A percentile compares a stretch with the other conserved stretches of the same genome.
phyloP scores from a whole-genome alignment of 2,329 filamentous ascomycete genomes.

The Didymella keratinophila region DNA sequence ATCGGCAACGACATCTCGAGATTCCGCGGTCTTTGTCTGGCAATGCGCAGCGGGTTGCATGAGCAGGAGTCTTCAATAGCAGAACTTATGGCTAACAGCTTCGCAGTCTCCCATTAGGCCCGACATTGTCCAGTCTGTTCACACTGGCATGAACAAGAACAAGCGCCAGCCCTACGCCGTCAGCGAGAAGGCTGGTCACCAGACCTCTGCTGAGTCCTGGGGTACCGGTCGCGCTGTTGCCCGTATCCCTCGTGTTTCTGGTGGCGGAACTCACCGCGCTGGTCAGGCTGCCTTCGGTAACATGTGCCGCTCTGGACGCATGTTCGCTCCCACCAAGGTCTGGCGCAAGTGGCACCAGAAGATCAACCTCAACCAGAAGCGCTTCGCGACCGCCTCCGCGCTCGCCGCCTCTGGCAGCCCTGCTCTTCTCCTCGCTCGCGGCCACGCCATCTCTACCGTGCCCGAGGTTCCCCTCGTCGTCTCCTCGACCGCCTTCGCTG shows the following conservation, averaged over 20 bases:
- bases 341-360: slow-evolving; percentile 99
- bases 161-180: slow-evolving; percentile 99
- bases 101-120: slow-evolving; percentile 84
- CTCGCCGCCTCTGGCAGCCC: slow-evolving; percentile 95
- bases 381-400: slow-evolving; percentile 97
- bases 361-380: slow-evolving; percentile 99
- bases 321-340: slow-evolving; percentile 99
- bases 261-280: slow-evolving; percentile 99
- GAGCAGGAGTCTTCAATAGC: neutral
- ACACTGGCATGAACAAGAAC: slow-evolving; percentile 99
- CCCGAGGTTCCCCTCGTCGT: slow-evolving; percentile 97
- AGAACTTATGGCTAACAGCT: slow-evolving; percentile 19
- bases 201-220: slow-evolving; percentile 99
- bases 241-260: slow-evolving; percentile 99
- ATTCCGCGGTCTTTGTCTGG: too few relatives aligned
- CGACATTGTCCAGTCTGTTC: slow-evolving; percentile 98
- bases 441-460: slow-evolving; percentile 90
- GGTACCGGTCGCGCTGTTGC: slow-evolving; percentile 98
- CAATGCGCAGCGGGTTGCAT: too few relatives aligned
- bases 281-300: slow-evolving; percentile 99
- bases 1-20: too few relatives aligned
- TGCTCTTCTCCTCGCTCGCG: slow-evolving; percentile 94
- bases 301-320: slow-evolving; percentile 99
- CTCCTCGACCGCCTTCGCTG: slow-evolving; percentile 87
- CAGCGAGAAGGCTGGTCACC: slow-evolving; percentile 98